phyloP scores from a whole-genome alignment of 768 basidiomycete species.

The Boletus patriciae region DNA sequence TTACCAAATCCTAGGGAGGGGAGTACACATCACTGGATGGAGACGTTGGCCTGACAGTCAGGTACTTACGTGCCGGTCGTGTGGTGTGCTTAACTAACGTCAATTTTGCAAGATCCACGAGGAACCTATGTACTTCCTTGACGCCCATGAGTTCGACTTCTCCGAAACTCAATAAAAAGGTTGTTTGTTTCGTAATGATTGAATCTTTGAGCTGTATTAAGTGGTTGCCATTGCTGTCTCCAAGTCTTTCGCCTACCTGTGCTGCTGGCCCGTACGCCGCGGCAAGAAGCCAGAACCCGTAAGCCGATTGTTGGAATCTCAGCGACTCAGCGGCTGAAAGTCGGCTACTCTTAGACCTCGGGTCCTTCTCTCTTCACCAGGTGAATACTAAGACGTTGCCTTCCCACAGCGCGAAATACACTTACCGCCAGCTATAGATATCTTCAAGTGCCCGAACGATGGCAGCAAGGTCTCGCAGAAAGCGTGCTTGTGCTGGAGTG shows the following conservation, averaged over 20 bases:
- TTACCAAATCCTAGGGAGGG: no score
- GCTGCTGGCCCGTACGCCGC: conserved; percentile 7
- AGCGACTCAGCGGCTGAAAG: conserved; percentile 34
- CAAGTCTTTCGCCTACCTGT: neutral
- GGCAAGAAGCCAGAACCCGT: conserved; percentile 29
- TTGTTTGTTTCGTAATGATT: neutral
- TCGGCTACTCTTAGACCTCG: conserved; percentile 29
- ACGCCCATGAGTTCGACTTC: conserved; percentile 23
- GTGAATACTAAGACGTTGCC: neutral
- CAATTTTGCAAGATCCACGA: conserved; percentile 18
- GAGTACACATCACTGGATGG: no score
- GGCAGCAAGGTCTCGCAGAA: conserved; percentile 26
- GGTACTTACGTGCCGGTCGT: neutral
- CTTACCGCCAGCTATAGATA: conserved; percentile 42
- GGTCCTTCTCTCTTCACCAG: conserved; percentile 38
- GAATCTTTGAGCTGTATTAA: conserved; percentile 7
- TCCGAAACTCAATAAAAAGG: conserved; percentile 9
- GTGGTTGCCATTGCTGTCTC: neutral
- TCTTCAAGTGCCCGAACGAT: conserved; percentile 35
- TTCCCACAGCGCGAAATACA: neutral
- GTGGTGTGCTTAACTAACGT: conserved; percentile 5
- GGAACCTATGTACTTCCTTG: conserved; percentile 19
- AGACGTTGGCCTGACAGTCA: no score
- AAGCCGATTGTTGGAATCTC: conserved; percentile 32
- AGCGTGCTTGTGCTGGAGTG: conserved; percentile 22